Conservation (phyloP, 176 grass and related monocot species). For the Triticum monococcum region DNA sequence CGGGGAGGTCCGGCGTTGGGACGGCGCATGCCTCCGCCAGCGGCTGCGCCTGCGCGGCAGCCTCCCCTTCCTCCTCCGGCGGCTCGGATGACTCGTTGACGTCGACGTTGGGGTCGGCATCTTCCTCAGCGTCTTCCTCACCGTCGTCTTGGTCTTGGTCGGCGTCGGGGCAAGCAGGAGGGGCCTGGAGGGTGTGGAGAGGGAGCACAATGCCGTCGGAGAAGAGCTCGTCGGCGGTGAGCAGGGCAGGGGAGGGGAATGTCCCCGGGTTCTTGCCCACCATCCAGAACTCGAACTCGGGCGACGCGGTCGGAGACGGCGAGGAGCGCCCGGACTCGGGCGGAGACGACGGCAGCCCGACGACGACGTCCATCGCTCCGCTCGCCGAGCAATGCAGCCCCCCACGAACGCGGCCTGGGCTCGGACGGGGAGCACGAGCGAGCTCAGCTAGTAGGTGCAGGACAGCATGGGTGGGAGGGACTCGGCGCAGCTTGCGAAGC, state of each 20-base stretch:
- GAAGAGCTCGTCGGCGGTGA: constrained; percentile 99
- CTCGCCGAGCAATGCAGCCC: neutral
- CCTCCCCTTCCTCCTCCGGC: neutral
- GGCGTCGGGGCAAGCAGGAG: neutral
- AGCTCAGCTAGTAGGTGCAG: neutral
- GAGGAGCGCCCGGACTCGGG: constrained; percentile 36
- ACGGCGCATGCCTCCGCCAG: constrained; percentile 22
- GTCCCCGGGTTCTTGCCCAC: constrained; percentile 54
- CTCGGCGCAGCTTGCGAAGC: neutral
- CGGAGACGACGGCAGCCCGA: constrained; percentile 4
- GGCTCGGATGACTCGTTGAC: neutral
- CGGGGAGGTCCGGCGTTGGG: constrained; percentile 47
- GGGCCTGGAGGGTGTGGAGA: constrained; percentile 55
- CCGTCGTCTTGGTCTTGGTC: neutral
- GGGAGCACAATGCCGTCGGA: constrained; percentile 89
- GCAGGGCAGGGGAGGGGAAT: constrained; percentile 42
- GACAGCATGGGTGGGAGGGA: neutral
- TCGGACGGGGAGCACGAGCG: neutral
- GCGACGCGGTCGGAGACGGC: constrained; percentile 56
- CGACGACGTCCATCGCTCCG: constrained; percentile 32
- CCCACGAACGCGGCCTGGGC: neutral
- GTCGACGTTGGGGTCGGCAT: rapidly evolving
- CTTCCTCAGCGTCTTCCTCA: neutral
- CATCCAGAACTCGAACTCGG: constrained; percentile 99
- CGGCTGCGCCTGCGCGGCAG: constrained; percentile 7